phyloP scores from a whole-genome alignment of 176 grass and related monocot species.

The Ananas comosus region DNA sequence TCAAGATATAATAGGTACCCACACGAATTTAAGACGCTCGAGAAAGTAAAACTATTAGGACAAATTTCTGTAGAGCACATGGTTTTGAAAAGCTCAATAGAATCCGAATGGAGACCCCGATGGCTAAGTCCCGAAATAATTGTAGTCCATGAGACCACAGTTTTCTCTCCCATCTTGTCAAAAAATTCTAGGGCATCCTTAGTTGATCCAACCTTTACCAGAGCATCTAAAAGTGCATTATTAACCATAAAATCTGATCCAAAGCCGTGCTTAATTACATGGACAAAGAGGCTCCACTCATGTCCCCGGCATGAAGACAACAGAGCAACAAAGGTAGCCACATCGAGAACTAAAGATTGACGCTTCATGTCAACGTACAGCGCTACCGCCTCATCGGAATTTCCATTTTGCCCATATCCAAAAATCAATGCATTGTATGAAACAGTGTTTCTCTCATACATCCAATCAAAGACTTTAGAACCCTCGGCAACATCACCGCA shows the following conservation, averaged over 20 bases:
- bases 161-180: conserved; percentile 21
- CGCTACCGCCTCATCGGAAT: conserved; percentile 11
- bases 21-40: conserved; percentile 37
- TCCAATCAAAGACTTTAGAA: conserved; percentile 25
- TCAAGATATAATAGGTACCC: conserved; percentile 18
- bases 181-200: conserved; percentile 28
- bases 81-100: conserved; percentile 25
- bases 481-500: conserved; percentile 24
- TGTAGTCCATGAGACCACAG: conserved; percentile 34
- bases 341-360: conserved; percentile 10
- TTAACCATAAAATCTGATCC: conserved; percentile 26
- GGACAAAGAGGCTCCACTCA: conserved; percentile 29
- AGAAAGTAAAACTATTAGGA: conserved; percentile 35
- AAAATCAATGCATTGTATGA: conserved; percentile 32
- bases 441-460: conserved; percentile 22
- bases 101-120: conserved; percentile 22
- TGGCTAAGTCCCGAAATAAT: conserved; percentile 29
- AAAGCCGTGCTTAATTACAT: conserved; percentile 35
- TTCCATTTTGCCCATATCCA: conserved; percentile 26
- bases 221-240: conserved; percentile 28
- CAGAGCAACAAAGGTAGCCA: conserved; percentile 36
- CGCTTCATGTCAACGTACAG: conserved; percentile 29
- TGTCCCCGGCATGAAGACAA: conserved; percentile 14
- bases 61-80: conserved; percentile 16
- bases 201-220: conserved; percentile 10